phyloP scores from a whole-genome alignment of 176 grass and related monocot genomes.

The Eremochloa ophiuroides region DNA sequence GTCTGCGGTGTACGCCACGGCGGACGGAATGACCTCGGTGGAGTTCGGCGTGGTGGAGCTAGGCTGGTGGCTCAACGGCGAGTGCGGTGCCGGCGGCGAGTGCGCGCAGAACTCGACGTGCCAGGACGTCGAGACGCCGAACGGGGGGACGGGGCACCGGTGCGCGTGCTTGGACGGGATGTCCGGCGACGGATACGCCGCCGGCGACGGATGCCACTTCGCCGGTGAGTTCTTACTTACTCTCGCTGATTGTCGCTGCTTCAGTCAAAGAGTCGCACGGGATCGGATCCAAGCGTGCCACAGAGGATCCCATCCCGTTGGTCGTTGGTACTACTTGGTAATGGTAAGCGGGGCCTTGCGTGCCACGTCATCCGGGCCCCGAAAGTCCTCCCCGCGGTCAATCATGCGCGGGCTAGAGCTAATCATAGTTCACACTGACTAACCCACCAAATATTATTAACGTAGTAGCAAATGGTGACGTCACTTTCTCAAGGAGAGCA shows the following conservation, averaged over 20 bases:
- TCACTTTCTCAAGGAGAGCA: no score
- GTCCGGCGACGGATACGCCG: conserved; percentile 50
- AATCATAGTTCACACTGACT: conserved; percentile 7
- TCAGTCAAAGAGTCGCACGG: background rate
- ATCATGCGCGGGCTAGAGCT: background rate
- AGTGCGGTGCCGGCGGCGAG: background rate
- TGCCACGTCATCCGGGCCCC: conserved; percentile 5
- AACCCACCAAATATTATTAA: background rate
- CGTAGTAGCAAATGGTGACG: background rate
- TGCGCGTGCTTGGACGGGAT: conserved; percentile 39
- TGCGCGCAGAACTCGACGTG: conserved; percentile 55
- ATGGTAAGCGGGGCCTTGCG: background rate
- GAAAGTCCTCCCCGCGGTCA: background rate
- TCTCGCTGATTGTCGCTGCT: background rate
- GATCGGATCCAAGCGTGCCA: background rate
- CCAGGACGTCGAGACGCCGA: background rate
- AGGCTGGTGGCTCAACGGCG: conserved; percentile 65
- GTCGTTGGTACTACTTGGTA: no score
- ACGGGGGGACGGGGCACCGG: background rate
- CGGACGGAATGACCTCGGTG: background rate
- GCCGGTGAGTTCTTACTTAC: conserved; percentile 1
- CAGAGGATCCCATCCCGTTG: no score
- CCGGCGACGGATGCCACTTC: conserved; percentile 40
- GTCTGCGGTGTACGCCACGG: background rate
- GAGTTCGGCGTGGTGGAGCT: conserved; percentile 43